Evolutionary conservation across 1,284 basidiomycete species (phyloP), one percentile per base, ranked within the genome.

Genomic region (Peniophora sp.): DNA sequence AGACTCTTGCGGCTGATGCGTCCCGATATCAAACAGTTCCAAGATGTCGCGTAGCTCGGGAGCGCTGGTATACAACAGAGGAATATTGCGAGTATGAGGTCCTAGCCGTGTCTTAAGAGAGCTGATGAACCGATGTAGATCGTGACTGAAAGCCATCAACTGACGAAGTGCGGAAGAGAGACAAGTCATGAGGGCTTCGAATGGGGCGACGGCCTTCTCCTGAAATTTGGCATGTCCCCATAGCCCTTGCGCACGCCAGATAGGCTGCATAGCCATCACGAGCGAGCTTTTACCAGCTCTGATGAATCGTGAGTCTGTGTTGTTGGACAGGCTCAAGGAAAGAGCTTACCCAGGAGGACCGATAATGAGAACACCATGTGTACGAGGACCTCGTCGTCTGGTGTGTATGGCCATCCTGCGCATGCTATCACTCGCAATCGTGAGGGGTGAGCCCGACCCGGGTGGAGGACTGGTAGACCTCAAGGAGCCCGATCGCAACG

Each of bases 221-320:
- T 83, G 78, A 55, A 86, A 86, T 62, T 84, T 85, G 3, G 83
- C 83, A 56, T 85, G 81, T 16, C 83, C 84, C 81, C 83, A 87
- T 12, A 85, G 70, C 2, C 84, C 84, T 56, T 85, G 81, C 16
- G 79, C 82, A 67, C 83, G 66, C 83, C 83, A 86, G 62, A 78
- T 80, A 3, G 82, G 80, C 61, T 86, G 83, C 56, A 85, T 77
- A 5, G 74, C 77, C 25, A 85, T 66, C 50, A 86, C 72, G 53
- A 87, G 72, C 0, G 82, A 83, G 56, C 81, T 85, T 63, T 87
- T 86, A n/a, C 83, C 83, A 19, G 81, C 76, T 14, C 83, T 83
- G 54, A 25, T 51, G 49, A 16, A 5, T n/a, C 27, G 45, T 22
- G 20, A 25, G 17, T 36, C 48, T 47, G 19, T 52, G 9, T 47